Evolutionary conservation across 176 grass and related monocot species (phyloP).

Genomic region (Aechmea fasciata): DNA sequence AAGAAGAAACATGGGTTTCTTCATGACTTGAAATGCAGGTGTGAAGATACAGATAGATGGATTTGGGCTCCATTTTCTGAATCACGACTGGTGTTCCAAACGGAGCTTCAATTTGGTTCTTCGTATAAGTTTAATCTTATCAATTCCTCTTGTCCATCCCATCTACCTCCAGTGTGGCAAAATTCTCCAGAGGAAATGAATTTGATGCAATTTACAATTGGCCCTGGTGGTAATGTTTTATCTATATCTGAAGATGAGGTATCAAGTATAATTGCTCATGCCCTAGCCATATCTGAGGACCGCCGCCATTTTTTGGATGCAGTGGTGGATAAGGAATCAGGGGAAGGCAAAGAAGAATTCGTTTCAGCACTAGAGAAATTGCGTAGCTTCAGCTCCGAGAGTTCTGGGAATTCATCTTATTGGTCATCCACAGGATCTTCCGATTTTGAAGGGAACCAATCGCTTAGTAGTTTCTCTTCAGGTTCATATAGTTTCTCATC

Average conservation of each 20-base stretch:
- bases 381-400: conserved; percentile 50
- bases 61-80: conserved; percentile 69
- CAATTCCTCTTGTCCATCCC: conserved; percentile 60
- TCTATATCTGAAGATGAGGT: conserved; percentile 69
- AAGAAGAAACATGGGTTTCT: conserved; percentile 20
- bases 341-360: conserved; percentile 20
- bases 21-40: conserved; percentile 24
- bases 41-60: conserved; percentile 53
- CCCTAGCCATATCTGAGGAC: conserved; percentile 59
- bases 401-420: conserved; percentile 36
- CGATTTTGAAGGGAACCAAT: conserved; percentile 38
- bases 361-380: conserved; percentile 54
- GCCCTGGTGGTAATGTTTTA: conserved; percentile 53
- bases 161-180: conserved; percentile 44
- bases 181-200: conserved; percentile 36
- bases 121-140: conserved; percentile 49
- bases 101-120: conserved; percentile 41
- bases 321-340: conserved; percentile 24
- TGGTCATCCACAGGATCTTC: conserved; percentile 61
- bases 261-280: conserved; percentile 84
- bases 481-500: conserved; percentile 24
- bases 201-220: conserved; percentile 42
- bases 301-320: conserved; percentile 25
- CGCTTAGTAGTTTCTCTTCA: background rate
- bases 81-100: conserved; percentile 50